A percentile compares a stretch with the other conserved stretches of the same genome.
These are phyloP conservation scores for Anisogramma anomala DNA, from an alignment of 2,329 filamentous ascomycete genomes.

Conservation along the genomic window DNA sequence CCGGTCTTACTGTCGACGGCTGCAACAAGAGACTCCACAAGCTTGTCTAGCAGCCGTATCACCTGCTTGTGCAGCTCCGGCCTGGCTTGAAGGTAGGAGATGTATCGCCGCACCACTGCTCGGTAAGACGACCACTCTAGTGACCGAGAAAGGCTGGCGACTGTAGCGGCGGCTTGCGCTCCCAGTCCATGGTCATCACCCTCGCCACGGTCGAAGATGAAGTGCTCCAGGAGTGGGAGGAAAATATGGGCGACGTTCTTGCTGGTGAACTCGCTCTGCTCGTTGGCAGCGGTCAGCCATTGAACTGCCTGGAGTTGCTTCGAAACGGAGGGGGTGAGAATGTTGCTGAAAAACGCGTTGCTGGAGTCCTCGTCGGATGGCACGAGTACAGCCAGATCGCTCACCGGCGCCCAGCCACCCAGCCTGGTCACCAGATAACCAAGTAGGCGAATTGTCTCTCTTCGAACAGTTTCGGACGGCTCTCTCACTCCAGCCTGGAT, in stretches of 20 bases:
- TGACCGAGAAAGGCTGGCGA: slow-evolving; percentile 61
- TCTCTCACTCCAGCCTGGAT: slow-evolving; percentile 68
- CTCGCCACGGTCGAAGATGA: slow-evolving; percentile 70
- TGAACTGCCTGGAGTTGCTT: slow-evolving; percentile 75
- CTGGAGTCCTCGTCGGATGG: slow-evolving; percentile 45
- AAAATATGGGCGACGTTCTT: slow-evolving; percentile 78
- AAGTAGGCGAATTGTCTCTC: slow-evolving; percentile 70
- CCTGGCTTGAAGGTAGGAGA: slow-evolving; percentile 68
- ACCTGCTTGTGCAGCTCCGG: slow-evolving; percentile 77
- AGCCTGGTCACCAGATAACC: slow-evolving; percentile 65
- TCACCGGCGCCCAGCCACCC: slow-evolving; percentile 56
- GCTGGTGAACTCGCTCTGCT: slow-evolving; percentile 53
- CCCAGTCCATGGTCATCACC: slow-evolving; percentile 74
- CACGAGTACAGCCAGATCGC: slow-evolving; percentile 63
- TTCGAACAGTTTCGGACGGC: slow-evolving; percentile 68
- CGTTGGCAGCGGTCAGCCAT: slow-evolving; percentile 58
- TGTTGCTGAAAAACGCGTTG: slow-evolving; percentile 79
- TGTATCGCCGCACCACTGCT: slow-evolving; percentile 71
- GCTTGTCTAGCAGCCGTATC: slow-evolving; percentile 66
- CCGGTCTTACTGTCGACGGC: slow-evolving; percentile 32
- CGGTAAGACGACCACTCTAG: slow-evolving; percentile 88
- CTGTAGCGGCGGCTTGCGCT: slow-evolving; percentile 72
- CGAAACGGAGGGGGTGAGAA: slow-evolving; percentile 80
- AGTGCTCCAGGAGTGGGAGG: slow-evolving; percentile 85
- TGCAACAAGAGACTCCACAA: slow-evolving; percentile 62